A percentile compares a stretch with the other conserved stretches of the same genome.
phyloP scores from a whole-genome alignment of 257 asterid genomes.

The Capsicum chinense region DNA sequence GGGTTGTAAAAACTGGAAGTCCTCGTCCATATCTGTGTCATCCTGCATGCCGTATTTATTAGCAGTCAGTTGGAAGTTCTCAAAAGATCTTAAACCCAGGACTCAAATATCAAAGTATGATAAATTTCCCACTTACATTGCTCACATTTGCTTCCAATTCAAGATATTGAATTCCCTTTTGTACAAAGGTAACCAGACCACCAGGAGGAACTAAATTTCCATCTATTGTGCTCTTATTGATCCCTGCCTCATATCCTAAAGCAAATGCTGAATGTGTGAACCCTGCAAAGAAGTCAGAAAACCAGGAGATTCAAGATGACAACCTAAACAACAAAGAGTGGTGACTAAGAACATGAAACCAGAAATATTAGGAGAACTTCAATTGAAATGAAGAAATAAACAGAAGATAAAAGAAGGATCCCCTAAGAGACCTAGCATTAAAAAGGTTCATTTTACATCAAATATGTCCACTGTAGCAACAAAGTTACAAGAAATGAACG shows the following conservation, averaged over 20 bases:
- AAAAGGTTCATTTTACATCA: conserved; percentile 6
- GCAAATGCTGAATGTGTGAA: conserved; percentile 89
- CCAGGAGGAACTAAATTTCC: conserved; percentile 95
- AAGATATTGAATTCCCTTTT: conserved; percentile 92
- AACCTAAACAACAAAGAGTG: background rate
- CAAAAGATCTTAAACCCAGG: background rate
- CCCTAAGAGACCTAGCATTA: background rate
- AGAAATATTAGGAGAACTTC: background rate
- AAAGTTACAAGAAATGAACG: background rate
- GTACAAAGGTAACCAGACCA: conserved; percentile 83
- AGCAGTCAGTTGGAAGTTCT: conserved; percentile 40
- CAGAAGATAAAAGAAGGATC: background rate
- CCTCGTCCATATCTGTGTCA: conserved; percentile 76
- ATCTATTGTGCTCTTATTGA: conserved; percentile 70
- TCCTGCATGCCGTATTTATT: conserved; percentile 60
- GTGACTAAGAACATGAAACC: background rate
- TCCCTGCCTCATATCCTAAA: conserved; percentile 92
- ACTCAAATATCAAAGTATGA: background rate
- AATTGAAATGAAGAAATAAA: background rate
- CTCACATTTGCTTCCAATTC: conserved; percentile 89
- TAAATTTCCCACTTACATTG: conserved; percentile 50
- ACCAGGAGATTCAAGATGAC: conserved; percentile 18
- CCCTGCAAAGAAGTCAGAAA: conserved; percentile 54
- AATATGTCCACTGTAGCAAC: background rate
- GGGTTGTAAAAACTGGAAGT: conserved; percentile 85